Conservation (phyloP, 2,329 filamentous ascomycete species). For the Teratosphaeria destructans region DNA sequence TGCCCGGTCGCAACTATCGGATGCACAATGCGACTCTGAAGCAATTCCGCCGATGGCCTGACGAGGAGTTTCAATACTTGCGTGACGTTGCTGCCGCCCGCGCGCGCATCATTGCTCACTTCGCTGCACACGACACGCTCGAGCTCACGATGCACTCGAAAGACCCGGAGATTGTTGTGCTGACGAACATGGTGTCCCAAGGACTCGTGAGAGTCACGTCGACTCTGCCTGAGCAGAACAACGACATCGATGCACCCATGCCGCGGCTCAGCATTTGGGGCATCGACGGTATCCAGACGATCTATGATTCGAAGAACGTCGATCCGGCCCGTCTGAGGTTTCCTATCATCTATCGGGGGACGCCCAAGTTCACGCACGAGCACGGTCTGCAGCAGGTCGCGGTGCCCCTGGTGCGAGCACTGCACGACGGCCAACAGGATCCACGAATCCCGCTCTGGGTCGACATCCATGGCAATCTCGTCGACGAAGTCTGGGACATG, state of each 20-base stretch:
- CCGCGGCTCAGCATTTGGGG: slow-evolving; percentile 49
- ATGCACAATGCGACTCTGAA: slow-evolving; percentile 50
- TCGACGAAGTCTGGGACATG: slow-evolving; percentile 53
- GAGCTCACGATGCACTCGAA: slow-evolving; percentile 46
- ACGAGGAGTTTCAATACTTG: slow-evolving; percentile 18
- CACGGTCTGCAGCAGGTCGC: slow-evolving; percentile 40
- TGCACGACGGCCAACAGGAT: slow-evolving; percentile 9
- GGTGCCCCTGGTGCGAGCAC: slow-evolving; percentile 6
- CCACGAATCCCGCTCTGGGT: slow-evolving; percentile 57
- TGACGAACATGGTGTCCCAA: slow-evolving; percentile 54
- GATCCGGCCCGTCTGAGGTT: slow-evolving; percentile 58
- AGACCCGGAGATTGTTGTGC: slow-evolving; percentile 56
- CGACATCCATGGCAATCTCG: slow-evolving; percentile 53
- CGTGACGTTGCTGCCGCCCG: slow-evolving; percentile 17
- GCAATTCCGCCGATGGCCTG: slow-evolving; percentile 46
- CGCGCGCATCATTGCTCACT: slow-evolving; percentile 22
- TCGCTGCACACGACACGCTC: slow-evolving; percentile 26
- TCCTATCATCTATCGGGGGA: slow-evolving; percentile 49
- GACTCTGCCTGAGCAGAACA: slow-evolving; percentile 50
- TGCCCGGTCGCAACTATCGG: slow-evolving; percentile 52
- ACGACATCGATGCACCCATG: slow-evolving; percentile 30
- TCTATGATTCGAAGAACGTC: slow-evolving; percentile 61
- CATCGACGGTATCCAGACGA: slow-evolving; percentile 56
- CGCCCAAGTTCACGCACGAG: slow-evolving; percentile 47
- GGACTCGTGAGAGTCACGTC: slow-evolving; percentile 47